A percentile compares a stretch with the other conserved stretches of the same genome.
Conservation (phyloP, 495 filamentous ascomycete species). For the Aspergillus kassunensis region DNA sequence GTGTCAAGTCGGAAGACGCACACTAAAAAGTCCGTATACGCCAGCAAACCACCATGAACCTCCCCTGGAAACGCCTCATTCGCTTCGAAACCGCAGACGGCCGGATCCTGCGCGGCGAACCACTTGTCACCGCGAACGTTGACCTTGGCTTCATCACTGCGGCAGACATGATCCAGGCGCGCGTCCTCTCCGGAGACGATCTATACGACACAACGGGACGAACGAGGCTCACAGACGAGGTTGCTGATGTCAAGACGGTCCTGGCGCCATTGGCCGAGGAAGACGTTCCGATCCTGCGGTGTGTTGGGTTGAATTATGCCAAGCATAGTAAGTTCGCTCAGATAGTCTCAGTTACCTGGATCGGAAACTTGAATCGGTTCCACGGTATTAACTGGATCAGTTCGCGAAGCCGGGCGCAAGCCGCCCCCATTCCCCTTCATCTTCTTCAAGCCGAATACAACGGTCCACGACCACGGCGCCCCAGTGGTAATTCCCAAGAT, state of each 20-base stretch:
- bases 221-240: constrained; percentile 29
- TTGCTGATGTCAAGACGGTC: constrained; percentile 29
- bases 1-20: no score
- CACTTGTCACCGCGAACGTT: constrained; percentile 25
- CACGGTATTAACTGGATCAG: constrained; percentile 15
- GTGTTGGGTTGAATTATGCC: constrained; percentile 35
- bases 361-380: background rate
- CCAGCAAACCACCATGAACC: constrained; percentile 5
- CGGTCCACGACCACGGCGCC: constrained; percentile 34
- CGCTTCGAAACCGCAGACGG: constrained; percentile 43
- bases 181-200: constrained; percentile 33
- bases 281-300: constrained; percentile 33
- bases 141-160: constrained; percentile 34
- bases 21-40: no score
- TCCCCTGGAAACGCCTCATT: constrained; percentile 43
- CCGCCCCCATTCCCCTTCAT: constrained; percentile 44
- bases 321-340: constrained; percentile 35
- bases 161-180: constrained; percentile 31
- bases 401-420: constrained; percentile 42
- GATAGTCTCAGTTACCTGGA: background rate
- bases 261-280: constrained; percentile 29
- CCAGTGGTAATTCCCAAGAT: constrained; percentile 44
- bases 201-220: constrained; percentile 33
- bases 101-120: constrained; percentile 41
- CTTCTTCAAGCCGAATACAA: constrained; percentile 46